A percentile compares a stretch with the other conserved stretches of the same genome.
phyloP scores from a whole-genome alignment of 805 yeast species.

The Sungouiella thailandica region DNA sequence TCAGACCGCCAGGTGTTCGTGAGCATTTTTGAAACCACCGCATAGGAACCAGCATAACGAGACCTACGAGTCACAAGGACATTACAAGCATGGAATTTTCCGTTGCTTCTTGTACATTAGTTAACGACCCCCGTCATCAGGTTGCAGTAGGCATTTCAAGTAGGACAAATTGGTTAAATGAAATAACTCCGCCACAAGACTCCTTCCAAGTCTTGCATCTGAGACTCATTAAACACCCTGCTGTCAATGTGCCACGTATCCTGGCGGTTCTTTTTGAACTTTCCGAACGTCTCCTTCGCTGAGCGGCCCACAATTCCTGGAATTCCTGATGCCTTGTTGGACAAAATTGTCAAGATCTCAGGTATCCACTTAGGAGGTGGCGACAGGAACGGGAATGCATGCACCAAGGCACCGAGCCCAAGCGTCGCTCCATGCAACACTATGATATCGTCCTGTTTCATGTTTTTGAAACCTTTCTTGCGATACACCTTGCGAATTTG shows the following conservation, averaged over 20 bases:
- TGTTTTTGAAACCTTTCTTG: slow-evolving; percentile 30
- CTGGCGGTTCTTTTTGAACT: slow-evolving; percentile 85
- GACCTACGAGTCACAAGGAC: too few species aligned
- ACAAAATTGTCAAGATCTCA: slow-evolving; percentile 57
- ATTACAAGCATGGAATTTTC: too few species aligned
- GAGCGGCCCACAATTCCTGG: slow-evolving; percentile 79
- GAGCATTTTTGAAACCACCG: slow-evolving; percentile 2
- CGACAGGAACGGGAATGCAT: slow-evolving; percentile 84
- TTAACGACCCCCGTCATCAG: too few species aligned
- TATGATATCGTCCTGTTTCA: slow-evolving; percentile 38
- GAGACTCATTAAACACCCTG: slow-evolving; percentile 65
- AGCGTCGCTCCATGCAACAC: slow-evolving; percentile 78
- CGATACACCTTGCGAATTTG: slow-evolving; percentile 41
- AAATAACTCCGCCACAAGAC: slow-evolving; percentile 90
- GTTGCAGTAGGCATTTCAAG: too few species aligned
- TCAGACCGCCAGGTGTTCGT: slow-evolving; percentile 11
- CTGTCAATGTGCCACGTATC: slow-evolving; percentile 96
- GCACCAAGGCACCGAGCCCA: slow-evolving; percentile 82
- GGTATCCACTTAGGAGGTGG: slow-evolving; percentile 96
- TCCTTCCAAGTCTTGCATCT: slow-evolving; percentile 89
- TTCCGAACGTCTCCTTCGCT: slow-evolving; percentile 75
- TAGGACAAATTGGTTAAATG: too few species aligned
- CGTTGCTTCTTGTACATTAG: too few species aligned
- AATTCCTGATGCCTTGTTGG: slow-evolving; percentile 64
- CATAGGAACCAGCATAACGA: too few species aligned